phyloP scores from a whole-genome alignment of 805 yeast genomes.

The Candida ovalis region DNA sequence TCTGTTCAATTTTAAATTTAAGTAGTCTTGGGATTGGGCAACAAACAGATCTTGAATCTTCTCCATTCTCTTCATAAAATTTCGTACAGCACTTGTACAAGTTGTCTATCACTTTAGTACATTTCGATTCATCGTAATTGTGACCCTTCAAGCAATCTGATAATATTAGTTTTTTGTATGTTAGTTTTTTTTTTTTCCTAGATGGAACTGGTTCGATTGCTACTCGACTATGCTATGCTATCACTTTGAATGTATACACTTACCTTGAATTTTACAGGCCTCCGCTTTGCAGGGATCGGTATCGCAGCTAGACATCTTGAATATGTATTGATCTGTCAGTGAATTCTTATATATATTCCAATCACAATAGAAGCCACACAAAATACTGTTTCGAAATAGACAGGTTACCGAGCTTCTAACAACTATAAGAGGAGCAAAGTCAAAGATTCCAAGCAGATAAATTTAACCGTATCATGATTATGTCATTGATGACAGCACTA shows the following conservation, averaged over 20 bases:
- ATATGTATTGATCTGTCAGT: no score
- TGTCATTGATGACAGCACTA: no score
- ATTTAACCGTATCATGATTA: no score
- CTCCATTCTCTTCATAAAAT: constrained; percentile 60
- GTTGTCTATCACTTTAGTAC: constrained; percentile 64
- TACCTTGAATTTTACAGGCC: constrained; percentile 79
- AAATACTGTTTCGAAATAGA: no score
- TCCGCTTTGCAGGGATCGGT: constrained; percentile 63
- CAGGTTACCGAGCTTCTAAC: no score
- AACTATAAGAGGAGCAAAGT: no score
- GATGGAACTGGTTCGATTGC: no score
- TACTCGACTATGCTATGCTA: background rate
- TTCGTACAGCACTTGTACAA: constrained; percentile 71
- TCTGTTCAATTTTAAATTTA: constrained; percentile 60
- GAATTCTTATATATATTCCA: no score
- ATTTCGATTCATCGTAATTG: constrained; percentile 69
- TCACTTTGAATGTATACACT: constrained; percentile 18
- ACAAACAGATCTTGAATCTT: constrained; percentile 60
- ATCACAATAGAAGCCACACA: no score
- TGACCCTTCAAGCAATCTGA: constrained; percentile 59
- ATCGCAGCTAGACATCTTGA: background rate
- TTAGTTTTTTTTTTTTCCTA: background rate
- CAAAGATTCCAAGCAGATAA: no score
- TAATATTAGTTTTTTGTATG: background rate
- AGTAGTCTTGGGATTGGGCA: constrained; percentile 73